Conservation (phyloP, 2,329 filamentous ascomycete species). For the Aspergillus japonicus region DNA sequence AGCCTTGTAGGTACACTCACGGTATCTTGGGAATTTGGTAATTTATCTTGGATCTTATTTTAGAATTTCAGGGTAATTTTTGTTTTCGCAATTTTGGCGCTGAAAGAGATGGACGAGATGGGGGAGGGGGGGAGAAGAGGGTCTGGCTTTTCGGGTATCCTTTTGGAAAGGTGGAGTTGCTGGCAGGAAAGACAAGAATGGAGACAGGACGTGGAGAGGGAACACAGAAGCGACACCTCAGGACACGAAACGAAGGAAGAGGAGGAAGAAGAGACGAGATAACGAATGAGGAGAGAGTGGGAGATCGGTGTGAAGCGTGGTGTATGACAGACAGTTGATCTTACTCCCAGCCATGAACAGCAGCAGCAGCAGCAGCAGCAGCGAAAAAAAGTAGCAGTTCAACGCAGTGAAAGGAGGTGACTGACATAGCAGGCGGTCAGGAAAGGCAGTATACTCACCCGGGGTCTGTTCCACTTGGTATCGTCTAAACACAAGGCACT, state of each 20-base stretch:
- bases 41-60: constrained; percentile 5
- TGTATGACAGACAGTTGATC: constrained; percentile 19
- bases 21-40: neutral
- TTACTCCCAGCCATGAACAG: constrained; percentile 21
- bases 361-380: constrained; percentile 2
- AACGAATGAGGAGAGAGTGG: constrained; percentile 7
- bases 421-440: neutral
- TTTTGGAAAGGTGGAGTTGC: constrained; percentile 30
- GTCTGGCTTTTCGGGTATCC: constrained; percentile 3
- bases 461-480: too few relatives aligned
- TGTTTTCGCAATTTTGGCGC: constrained; percentile 7
- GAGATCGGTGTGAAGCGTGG: constrained; percentile 8
- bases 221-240: constrained; percentile 14
- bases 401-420: neutral
- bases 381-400: neutral
- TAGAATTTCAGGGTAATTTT: constrained; percentile 14
- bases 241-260: constrained; percentile 11
- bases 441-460: neutral
- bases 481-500: too few relatives aligned
- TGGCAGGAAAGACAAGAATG: constrained; percentile 24
- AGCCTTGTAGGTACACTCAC: too few relatives aligned
- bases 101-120: neutral
- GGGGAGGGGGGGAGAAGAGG: neutral
- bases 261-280: constrained; percentile 7
- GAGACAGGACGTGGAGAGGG: constrained; percentile 25